Conservation (phyloP, 805 yeast species). For the Suhomyces emberorum region DNA sequence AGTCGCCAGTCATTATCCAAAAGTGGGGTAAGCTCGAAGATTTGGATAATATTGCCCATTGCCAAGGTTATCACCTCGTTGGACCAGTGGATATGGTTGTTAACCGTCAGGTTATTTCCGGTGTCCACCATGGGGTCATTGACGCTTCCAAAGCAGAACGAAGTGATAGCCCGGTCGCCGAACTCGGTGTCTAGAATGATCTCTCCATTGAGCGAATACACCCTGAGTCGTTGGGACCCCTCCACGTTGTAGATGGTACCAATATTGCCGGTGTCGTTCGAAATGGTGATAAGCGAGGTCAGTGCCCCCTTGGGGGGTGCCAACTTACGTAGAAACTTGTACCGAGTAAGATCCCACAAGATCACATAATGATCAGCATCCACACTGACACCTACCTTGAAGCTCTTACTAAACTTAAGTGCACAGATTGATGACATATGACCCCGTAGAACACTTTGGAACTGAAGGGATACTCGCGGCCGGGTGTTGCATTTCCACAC, state of each 20-base stretch:
- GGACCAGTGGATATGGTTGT: conserved; percentile 36
- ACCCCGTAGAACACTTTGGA: conserved; percentile 51
- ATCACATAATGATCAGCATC: conserved; percentile 54
- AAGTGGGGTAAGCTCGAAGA: conserved; percentile 20
- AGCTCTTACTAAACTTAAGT: conserved; percentile 50
- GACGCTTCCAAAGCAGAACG: conserved; percentile 28
- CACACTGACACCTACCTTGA: conserved; percentile 51
- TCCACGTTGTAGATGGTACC: conserved; percentile 29
- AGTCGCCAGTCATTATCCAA: conserved; percentile 13
- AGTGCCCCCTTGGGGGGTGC: conserved; percentile 13
- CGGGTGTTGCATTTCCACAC: conserved; percentile 48
- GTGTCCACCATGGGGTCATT: conserved; percentile 27
- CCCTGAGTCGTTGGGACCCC: conserved; percentile 18
- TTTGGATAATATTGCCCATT: conserved; percentile 15
- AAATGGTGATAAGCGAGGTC: conserved; percentile 27
- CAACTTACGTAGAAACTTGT: conserved; percentile 45
- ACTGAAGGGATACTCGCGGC: conserved; percentile 29
- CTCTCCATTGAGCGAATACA: conserved; percentile 57
- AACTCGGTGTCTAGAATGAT: conserved; percentile 24
- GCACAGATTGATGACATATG: conserved; percentile 48
- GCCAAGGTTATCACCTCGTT: conserved; percentile 33
- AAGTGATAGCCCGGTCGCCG: conserved; percentile 15
- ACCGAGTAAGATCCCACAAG: conserved; percentile 63
- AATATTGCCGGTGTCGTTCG: conserved; percentile 55
- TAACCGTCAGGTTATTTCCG: conserved; percentile 16